These are phyloP conservation scores for Chalaropsis thielavioides DNA, from an alignment of 2,329 filamentous ascomycete genomes.

Conservation along the genomic window DNA sequence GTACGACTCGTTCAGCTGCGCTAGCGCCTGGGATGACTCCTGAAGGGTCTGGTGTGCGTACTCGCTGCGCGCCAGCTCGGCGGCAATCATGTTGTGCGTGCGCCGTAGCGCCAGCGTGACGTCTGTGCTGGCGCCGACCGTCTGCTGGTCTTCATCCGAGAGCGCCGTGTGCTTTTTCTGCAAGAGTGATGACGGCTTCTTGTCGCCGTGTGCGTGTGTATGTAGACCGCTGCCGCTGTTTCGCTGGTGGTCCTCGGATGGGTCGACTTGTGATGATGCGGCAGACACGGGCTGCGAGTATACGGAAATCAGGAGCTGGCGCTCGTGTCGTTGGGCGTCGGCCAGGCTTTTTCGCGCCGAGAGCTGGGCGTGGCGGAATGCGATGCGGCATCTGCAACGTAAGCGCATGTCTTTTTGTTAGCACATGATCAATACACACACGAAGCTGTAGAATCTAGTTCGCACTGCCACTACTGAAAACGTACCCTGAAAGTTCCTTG, in stretches of 20 bases:
- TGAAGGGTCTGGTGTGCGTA: constrained; percentile 83
- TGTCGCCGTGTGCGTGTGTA: constrained; percentile 22
- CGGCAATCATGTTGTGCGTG: constrained; percentile 74
- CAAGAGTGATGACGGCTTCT: constrained; percentile 18
- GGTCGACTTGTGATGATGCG: constrained; percentile 19
- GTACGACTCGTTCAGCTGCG: constrained; percentile 68
- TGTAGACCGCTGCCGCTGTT: constrained; percentile 13
- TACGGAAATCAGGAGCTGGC: constrained; percentile 57
- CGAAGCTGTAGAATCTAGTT: neutral
- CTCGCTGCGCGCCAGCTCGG: constrained; percentile 70
- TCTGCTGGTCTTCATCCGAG: constrained; percentile 55
- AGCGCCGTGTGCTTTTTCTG: constrained; percentile 25
- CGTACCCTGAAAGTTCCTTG: constrained; percentile 56
- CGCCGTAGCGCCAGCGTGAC: constrained; percentile 72
- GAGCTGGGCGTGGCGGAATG: constrained; percentile 72
- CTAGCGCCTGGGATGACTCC: constrained; percentile 70
- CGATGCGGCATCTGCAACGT: constrained; percentile 36
- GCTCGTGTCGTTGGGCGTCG: constrained; percentile 58
- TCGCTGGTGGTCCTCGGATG: constrained; percentile 20
- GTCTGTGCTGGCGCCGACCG: constrained; percentile 61
- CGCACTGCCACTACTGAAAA: neutral
- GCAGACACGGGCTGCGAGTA: constrained; percentile 35
- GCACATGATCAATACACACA: neutral
- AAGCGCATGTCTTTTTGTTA: constrained; percentile 16
- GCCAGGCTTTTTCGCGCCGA: constrained; percentile 62